Evolutionary conservation across 768 basidiomycete species (phyloP).

Genomic region (Leucosporidium creatinivorum): DNA sequence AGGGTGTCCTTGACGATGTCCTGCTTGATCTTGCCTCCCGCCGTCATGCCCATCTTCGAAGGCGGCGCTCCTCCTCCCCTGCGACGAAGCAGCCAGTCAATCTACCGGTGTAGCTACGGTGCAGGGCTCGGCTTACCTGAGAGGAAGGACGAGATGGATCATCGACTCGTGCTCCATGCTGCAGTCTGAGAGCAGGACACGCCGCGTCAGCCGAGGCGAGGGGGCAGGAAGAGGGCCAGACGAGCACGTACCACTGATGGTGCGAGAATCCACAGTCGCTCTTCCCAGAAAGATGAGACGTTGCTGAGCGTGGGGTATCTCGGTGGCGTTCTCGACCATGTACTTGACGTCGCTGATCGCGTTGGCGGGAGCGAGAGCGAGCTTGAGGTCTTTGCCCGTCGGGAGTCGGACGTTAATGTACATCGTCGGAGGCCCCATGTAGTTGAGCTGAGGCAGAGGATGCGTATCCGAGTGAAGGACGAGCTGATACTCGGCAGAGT

Average conservation of each 20-base stretch:
- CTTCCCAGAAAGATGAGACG: conserved; percentile 85
- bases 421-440: conserved; percentile 41
- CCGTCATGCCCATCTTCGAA: neutral
- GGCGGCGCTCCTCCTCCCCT: neutral
- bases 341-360: conserved; percentile 49
- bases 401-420: conserved; percentile 73
- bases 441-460: too few relatives aligned
- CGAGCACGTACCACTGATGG: too few relatives aligned
- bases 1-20: neutral
- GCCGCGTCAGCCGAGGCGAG: too few relatives aligned
- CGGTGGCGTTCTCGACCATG: conserved; percentile 89
- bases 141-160: conserved; percentile 37
- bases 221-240: too few relatives aligned
- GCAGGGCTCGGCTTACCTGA: conserved; percentile 11
- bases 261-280: too few relatives aligned
- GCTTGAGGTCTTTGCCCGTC: conserved; percentile 60
- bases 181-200: too few relatives aligned
- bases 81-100: too few relatives aligned
- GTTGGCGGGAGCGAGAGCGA: conserved; percentile 49
- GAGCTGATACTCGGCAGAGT: too few relatives aligned
- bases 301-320: conserved; percentile 84
- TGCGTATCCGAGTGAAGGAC: too few relatives aligned
- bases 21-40: neutral
- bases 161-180: too few relatives aligned
- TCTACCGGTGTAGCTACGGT: too few relatives aligned